Evolutionary conservation across 768 basidiomycete species (phyloP), one percentile per base, ranked within the genome.

Genomic region (Kwoniella bestiolae): DNA sequence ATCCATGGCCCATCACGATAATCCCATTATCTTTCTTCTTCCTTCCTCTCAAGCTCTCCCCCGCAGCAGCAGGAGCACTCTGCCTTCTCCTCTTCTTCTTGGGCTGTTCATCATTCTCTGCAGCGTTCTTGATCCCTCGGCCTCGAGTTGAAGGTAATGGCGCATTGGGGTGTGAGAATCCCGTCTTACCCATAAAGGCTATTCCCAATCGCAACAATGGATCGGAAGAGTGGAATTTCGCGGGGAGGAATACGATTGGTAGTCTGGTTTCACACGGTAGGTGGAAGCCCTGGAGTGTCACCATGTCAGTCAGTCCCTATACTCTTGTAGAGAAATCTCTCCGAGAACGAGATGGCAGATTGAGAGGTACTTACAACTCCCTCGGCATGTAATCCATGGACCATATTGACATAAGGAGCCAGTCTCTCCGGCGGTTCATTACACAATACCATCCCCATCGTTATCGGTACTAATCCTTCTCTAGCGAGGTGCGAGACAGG

Each of bases 371-470:
- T 67, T 55, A 76, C 75, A 16, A 75, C 73, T 31, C 76, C 76
- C 59, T 75, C 73, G 2, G 73, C 67, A 50, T 77, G 76, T 18
- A 77, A 52, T 6, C 71, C 67, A 26, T 75, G 73, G 6, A 77
- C 76, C 70, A 77, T 70, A n/a, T 63, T 53, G 45, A 75, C 73
- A 53, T 69, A 77, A 23, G 56, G 55, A 7, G 63, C 63, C 12
- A 69, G 57, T 58, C 56, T 55, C 26, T 71, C 60, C 16, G 70
- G 61, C 26, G 66, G 62, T 46, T 73, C 73, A 45, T 75, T 75
- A 58, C 76, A 75, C 44, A 77, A 52, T 6, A 77, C 76, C 76
- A 77, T 77, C 21, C 76, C 76, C 74, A 74, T 74, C 6, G 73
- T 67, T 8, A 69, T 55, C 2, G 76, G 76, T 9, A 70, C 71